Evolutionary conservation across 2,329 filamentous ascomycete genomes (phyloP), one percentile per base, ranked within the genome.

Genomic region (Whalleya microplaca): DNA sequence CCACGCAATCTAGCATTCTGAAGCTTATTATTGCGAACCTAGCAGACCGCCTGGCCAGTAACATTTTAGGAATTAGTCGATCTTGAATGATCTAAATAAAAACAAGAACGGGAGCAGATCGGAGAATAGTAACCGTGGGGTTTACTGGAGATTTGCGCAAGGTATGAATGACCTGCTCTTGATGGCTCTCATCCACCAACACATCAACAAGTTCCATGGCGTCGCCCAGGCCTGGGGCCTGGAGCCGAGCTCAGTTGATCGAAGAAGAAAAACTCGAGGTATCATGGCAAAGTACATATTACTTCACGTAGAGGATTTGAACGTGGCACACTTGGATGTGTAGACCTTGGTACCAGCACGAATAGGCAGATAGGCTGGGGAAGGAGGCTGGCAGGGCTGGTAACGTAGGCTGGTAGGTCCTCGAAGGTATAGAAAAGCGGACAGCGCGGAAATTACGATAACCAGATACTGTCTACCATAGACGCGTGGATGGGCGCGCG

Each of bases 1-100:
- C 53, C 53, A 51, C 56, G 41, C 41, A 37, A 37, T 37, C 32
- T 37, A 12, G 14, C 14, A 37, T 37, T 37, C 3, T 16, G 32
- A 37, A 37, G 32, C 32, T 37, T 37, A 37, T 37, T 37, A 16
- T 37, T 37, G 10, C 32, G 32, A 37, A 12, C 9, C 32, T 37
- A 37, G 32, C 14, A 37, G 32, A 37, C 10, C 32, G 14, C 14
- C 14, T 37, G 14, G 32, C 32, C 32, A 37, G 32, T 37, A 16
- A 16, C 14, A 37, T 37, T 3, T 37, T 16, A 37, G 32, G 32
- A 12, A 37, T 37, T 29, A 12, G 27, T 29, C 27, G 27, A 29
- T 29, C 27, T 29, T 29, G 10, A 37, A 12, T 12, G 32, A 37
- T 37, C 32, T 37, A 37, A 37, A 37, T 37, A 37, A 12, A 12